Percentiles rank a stretch among this genome's conserved stretches.
These are phyloP conservation scores for Proliferodiscus dingleyae DNA, from an alignment of 2,329 filamentous ascomycete species.

Conservation along the genomic window DNA sequence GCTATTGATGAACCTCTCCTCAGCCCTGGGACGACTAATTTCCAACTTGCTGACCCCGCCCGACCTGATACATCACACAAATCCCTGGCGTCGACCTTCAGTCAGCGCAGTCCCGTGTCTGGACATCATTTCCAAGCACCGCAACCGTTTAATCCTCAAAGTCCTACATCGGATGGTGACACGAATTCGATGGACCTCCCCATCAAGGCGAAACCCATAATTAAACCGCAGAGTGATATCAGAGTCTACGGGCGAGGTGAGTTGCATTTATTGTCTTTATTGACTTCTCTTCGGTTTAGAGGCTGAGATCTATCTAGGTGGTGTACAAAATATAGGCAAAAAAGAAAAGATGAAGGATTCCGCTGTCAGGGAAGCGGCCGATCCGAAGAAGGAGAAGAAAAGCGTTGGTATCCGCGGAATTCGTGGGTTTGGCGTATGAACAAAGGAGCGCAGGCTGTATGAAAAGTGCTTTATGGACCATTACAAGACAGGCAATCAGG, in stretches of 20 bases:
- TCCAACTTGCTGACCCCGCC: not conserved
- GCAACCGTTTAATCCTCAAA: constrained; percentile 3
- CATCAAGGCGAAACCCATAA: constrained; percentile 38
- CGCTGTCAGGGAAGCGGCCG: constrained; percentile 18
- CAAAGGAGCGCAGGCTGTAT: not conserved
- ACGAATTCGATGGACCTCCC: constrained; percentile 29
- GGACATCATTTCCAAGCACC: constrained; percentile 8
- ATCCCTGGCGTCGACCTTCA: not conserved
- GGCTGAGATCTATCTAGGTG: constrained; percentile 20
- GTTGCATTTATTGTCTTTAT: constrained; percentile 21
- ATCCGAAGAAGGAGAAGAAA: constrained; percentile 43
- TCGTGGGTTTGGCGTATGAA: constrained; percentile 18
- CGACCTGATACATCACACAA: not conserved
- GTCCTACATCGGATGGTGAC: constrained; percentile 8
- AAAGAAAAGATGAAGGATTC: constrained; percentile 11
- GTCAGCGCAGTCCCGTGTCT: not conserved
- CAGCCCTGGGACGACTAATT: not conserved
- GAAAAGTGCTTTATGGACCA: not conserved
- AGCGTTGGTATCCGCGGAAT: constrained; percentile 37
- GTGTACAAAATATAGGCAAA: constrained; percentile 49
- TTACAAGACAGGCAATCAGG: no score
- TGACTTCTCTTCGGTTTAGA: not conserved
- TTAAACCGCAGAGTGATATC: constrained; percentile 43
- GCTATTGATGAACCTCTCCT: constrained; percentile 2
- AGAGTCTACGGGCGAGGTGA: constrained; percentile 51